Base-by-base conservation (phyloP, 2,329 filamentous ascomycete genomes). In the Neophaeococcomyces aloes region DNA sequence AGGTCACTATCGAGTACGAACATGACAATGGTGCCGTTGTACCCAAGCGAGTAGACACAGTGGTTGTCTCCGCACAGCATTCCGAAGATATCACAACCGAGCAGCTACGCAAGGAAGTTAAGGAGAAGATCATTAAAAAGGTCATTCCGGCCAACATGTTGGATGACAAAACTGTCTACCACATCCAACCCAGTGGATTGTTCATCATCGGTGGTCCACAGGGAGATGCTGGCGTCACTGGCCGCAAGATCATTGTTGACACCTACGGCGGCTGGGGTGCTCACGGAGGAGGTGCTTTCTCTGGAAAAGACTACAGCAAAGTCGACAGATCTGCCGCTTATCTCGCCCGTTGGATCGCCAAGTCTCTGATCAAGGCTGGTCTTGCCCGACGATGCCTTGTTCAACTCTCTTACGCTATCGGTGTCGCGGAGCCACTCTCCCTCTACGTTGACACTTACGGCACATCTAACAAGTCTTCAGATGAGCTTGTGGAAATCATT, bases 281-380 rank as follows among this genome's bases (percentile, higher is more conserved):
- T 59, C 91, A 98, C 78, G 91, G 91, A 77, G 91, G 91, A 76
- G 91, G 91, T 83, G 91, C 91, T 68, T 98, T 98, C 84, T 96
- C 91, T 61, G 91, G 91, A 63, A 98, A 98, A 83, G 91, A 98
- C 70, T 98, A 95, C 81, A 95, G 87, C 78, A 98, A 98, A 80
- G 91, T 98, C 70, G 91, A 98, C 67, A 86, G 91, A 60, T 96
- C 91, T 42, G 91, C 91, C 56, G 91, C 91, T 62, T 98, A 98
- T 74, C 81, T 96, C 58, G 88, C 78, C 57, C 87, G 91, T 66
- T 98, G 91, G 91, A 88, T 98, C 67, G 91, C 91, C 72, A 98
- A 98, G 79, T 98, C 91, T 32, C 79, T 98, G 54, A 86, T 98
- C 58, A 71, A 80, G 60, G 84, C 89, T 59, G 82, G 83, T 60